Evolutionary conservation across 2,329 filamentous ascomycete species (phyloP).

Genomic region (Colletotrichum melonis): DNA sequence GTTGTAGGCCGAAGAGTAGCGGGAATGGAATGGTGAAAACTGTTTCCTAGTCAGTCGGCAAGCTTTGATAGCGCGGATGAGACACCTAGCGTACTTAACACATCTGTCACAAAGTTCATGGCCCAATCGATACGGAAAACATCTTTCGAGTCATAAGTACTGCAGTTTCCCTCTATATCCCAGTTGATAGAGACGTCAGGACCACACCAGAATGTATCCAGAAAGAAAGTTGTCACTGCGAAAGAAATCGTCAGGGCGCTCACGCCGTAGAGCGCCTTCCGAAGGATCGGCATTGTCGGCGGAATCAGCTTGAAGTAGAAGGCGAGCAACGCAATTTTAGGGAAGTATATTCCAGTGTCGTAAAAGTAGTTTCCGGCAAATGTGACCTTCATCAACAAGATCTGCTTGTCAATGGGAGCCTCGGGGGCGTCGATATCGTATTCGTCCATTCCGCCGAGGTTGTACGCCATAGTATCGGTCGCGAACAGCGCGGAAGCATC

Average conservation of each 20-base stretch:
- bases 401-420: slow-evolving; percentile 28
- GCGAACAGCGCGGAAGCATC: slow-evolving; percentile 42
- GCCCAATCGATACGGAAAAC: slow-evolving; percentile 45
- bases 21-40: slow-evolving; percentile 40
- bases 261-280: slow-evolving; percentile 38
- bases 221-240: slow-evolving; percentile 39
- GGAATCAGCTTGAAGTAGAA: slow-evolving; percentile 45
- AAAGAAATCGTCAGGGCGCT: slow-evolving; percentile 40
- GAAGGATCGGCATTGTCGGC: slow-evolving; percentile 39
- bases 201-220: slow-evolving; percentile 47
- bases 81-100: slow-evolving; percentile 35
- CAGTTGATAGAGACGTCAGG: slow-evolving; percentile 42
- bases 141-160: slow-evolving; percentile 40
- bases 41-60: not conserved
- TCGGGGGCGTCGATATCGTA: slow-evolving; percentile 36
- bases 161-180: slow-evolving; percentile 40
- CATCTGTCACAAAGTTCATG: slow-evolving; percentile 41
- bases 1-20: slow-evolving; percentile 35
- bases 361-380: slow-evolving; percentile 47
- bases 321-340: slow-evolving; percentile 43
- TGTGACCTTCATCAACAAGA: slow-evolving; percentile 41
- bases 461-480: slow-evolving; percentile 43
- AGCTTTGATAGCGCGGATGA: not conserved
- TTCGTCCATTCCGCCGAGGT: slow-evolving; percentile 42
- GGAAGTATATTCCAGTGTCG: slow-evolving; percentile 45